phyloP scores from a whole-genome alignment of 495 filamentous ascomycete species.

The Parachaetomium inaequale region DNA sequence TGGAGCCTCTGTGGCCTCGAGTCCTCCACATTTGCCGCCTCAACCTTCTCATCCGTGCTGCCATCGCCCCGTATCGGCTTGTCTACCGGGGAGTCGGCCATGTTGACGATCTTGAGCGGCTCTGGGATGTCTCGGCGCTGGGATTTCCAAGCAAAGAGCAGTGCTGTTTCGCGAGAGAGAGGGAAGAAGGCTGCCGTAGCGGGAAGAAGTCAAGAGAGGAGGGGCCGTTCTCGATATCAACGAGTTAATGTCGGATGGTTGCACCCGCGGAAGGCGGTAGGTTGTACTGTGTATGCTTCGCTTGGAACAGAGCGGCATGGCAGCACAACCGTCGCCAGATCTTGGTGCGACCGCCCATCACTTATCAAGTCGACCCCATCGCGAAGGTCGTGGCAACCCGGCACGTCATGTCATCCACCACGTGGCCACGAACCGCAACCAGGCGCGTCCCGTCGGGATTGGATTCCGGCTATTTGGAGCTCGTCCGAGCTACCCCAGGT shows the following conservation, averaged over 20 bases:
- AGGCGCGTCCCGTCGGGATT: background rate
- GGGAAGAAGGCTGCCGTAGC: background rate
- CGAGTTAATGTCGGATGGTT: background rate
- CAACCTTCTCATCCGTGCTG: slow-evolving; percentile 23
- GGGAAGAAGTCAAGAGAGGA: background rate
- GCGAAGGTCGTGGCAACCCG: background rate
- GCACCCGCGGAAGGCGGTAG: background rate
- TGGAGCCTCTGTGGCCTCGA: slow-evolving; percentile 24
- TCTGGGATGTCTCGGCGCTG: background rate
- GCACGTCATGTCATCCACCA: slow-evolving; percentile 2
- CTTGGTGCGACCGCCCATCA: background rate
- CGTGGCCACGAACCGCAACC: background rate
- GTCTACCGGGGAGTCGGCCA: background rate
- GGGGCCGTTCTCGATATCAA: background rate
- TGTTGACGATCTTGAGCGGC: background rate
- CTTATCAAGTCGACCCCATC: background rate
- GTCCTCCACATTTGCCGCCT: slow-evolving; percentile 16
- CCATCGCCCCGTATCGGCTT: background rate
- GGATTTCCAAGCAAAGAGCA: background rate
- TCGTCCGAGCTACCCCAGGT: background rate
- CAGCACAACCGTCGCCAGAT: background rate
- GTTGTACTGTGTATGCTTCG: background rate
- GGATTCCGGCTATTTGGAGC: background rate
- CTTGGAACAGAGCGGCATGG: background rate
- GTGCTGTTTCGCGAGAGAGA: background rate